Evolutionary conservation across 2,329 filamentous ascomycete species (phyloP).

Genomic region (Calonectria multiphialidica): DNA sequence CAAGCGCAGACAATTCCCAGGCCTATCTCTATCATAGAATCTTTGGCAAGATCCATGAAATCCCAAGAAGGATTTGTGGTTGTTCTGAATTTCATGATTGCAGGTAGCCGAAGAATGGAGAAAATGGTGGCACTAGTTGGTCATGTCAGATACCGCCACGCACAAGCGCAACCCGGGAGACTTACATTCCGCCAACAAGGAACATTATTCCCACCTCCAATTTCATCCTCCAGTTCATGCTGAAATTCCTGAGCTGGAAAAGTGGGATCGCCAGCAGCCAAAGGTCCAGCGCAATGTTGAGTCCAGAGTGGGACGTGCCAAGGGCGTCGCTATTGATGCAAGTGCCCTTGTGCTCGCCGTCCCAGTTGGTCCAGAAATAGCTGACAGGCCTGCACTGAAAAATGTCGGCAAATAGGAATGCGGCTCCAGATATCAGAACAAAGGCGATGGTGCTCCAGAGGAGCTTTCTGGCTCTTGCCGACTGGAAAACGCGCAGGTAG

Average conservation of each 20-base stretch:
- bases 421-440: conserved; percentile 53
- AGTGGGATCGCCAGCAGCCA: conserved; percentile 66
- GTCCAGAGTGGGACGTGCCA: conserved; percentile 63
- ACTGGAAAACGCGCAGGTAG: conserved; percentile 67
- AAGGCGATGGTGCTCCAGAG: conserved; percentile 58
- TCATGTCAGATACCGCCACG: conserved; percentile 8
- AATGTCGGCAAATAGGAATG: conserved; percentile 57
- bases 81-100: conserved; percentile 47
- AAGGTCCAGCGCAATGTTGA: conserved; percentile 65
- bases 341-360: conserved; percentile 57
- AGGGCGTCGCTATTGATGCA: conserved; percentile 64
- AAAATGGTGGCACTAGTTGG: conserved; percentile 50
- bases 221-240: conserved; percentile 62
- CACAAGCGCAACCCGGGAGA: conserved; percentile 5
- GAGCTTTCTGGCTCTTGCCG: conserved; percentile 50
- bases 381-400: conserved; percentile 65
- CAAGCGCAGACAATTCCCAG: conserved; percentile 55
- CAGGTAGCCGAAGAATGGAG: conserved; percentile 51
- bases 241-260: conserved; percentile 55
- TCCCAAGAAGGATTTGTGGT: conserved; percentile 52
- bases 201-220: conserved; percentile 64
- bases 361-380: conserved; percentile 67
- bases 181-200: conserved; percentile 60
- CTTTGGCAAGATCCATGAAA: conserved; percentile 46
- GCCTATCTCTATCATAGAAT: conserved; percentile 54